Conservation (phyloP, 78 protist genomes). For the Acrasis kona region DNA sequence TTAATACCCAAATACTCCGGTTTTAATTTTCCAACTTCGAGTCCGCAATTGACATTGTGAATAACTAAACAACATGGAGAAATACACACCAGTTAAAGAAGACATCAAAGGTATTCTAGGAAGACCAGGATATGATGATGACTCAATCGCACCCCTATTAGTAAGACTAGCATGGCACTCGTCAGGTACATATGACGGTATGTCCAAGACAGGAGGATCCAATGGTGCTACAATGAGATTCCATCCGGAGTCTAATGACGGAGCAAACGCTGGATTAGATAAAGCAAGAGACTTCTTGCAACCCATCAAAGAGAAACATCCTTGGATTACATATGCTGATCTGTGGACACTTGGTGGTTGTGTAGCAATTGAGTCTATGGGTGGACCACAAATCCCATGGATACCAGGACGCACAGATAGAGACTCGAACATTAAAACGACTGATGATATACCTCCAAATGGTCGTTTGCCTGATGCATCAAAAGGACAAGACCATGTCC, state of each 20-base stretch:
- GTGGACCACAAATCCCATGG: constrained; percentile 57
- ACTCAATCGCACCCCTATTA: constrained; percentile 45
- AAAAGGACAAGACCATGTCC: constrained; percentile 2
- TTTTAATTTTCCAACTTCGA: too few relatives aligned
- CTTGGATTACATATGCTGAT: constrained; percentile 45
- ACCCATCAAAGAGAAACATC: constrained; percentile 24
- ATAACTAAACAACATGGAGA: too few relatives aligned
- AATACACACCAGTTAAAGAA: background rate
- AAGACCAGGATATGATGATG: background rate
- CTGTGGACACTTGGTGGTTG: constrained; percentile 51
- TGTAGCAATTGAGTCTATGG: constrained; percentile 46
- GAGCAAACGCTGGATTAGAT: constrained; percentile 57
- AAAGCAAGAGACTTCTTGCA: constrained; percentile 28
- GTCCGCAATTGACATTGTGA: too few relatives aligned
- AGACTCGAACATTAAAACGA: background rate
- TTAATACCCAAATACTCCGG: too few relatives aligned
- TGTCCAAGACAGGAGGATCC: constrained; percentile 33
- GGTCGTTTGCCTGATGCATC: constrained; percentile 31
- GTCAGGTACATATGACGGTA: constrained; percentile 38
- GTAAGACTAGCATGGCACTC: constrained; percentile 71
- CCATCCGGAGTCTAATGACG: constrained; percentile 38
- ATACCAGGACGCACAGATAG: constrained; percentile 46
- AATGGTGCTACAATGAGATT: constrained; percentile 51
- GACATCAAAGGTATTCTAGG: background rate
- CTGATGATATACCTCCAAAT: too few relatives aligned